Conservation (phyloP, 2,329 filamentous ascomycete species). For the Penicillium sp. region DNA sequence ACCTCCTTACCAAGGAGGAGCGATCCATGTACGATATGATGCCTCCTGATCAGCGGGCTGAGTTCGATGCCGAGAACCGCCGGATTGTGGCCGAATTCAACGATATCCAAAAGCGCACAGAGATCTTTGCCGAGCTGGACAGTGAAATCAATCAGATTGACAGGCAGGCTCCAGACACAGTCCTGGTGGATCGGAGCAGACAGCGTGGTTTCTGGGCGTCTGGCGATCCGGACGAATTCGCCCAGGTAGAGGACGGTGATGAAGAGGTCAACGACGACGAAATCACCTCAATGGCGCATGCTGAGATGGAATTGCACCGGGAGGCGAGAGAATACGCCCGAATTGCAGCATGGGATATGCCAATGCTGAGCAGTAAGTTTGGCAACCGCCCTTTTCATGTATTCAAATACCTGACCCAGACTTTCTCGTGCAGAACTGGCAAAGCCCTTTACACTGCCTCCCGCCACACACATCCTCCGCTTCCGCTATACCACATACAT, state of each 20-base stretch:
- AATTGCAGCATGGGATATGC: constrained; percentile 92
- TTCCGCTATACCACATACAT: constrained; percentile 98
- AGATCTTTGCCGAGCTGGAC: constrained; percentile 31
- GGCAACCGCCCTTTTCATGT: neutral
- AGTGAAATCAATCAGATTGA: constrained; percentile 30
- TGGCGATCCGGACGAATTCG: constrained; percentile 44
- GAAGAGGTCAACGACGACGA: constrained; percentile 66
- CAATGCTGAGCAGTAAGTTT: constrained; percentile 71
- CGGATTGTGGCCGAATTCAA: constrained; percentile 38
- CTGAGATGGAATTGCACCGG: constrained; percentile 78
- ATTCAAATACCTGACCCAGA: constrained; percentile 8
- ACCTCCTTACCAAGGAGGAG: constrained; percentile 30
- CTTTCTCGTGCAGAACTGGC: constrained; percentile 59
- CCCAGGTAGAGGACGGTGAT: constrained; percentile 49
- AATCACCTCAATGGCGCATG: constrained; percentile 75
- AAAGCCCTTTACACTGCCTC: constrained; percentile 71
- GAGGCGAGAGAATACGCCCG: constrained; percentile 85
- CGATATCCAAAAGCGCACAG: constrained; percentile 27
- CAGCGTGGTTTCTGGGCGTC: constrained; percentile 41
- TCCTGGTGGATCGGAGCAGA: constrained; percentile 19
- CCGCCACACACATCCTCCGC: constrained; percentile 63
- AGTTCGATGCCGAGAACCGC: constrained; percentile 36
- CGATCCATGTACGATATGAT: constrained; percentile 38
- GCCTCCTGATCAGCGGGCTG: constrained; percentile 33
- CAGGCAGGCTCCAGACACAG: too few relatives aligned